Evolutionary conservation across 495 filamentous ascomycete species (phyloP).

Genomic region (Aspergillus ellipticus): DNA sequence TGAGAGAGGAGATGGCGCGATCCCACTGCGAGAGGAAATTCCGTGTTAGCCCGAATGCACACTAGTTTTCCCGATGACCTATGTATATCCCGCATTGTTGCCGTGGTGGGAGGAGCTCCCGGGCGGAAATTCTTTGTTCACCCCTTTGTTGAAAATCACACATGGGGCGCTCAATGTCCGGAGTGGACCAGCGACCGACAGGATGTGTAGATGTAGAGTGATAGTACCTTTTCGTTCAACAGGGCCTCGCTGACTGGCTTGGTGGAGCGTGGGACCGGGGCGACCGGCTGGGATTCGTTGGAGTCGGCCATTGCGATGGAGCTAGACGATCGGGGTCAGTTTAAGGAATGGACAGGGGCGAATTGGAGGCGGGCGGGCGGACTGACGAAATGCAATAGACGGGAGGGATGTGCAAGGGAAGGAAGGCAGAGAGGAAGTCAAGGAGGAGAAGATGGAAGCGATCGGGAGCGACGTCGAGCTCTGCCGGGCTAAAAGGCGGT

Average conservation of each 20-base stretch:
- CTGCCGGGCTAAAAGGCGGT: conserved; percentile 39
- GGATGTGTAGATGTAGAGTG: neutral
- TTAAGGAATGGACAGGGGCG: neutral
- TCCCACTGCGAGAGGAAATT: conserved; percentile 72
- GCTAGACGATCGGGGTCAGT: conserved; percentile 17
- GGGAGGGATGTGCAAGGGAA: conserved; percentile 8
- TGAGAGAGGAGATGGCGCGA: conserved; percentile 89
- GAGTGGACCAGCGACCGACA: neutral
- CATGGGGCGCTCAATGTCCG: neutral
- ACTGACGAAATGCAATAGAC: too few relatives aligned
- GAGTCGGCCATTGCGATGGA: conserved; percentile 54
- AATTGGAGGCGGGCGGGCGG: too few relatives aligned
- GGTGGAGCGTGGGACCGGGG: conserved; percentile 47
- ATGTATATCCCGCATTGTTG: neutral
- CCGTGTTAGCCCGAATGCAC: conserved; percentile 6
- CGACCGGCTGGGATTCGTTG: conserved; percentile 44
- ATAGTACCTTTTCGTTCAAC: conserved; percentile 86
- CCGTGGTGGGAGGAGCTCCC: neutral
- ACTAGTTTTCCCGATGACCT: neutral
- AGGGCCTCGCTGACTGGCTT: conserved; percentile 90
- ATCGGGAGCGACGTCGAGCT: conserved; percentile 31
- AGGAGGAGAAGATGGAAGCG: conserved; percentile 28
- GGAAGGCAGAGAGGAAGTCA: conserved; percentile 19
- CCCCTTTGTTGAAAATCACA: neutral
- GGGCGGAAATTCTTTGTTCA: neutral